These are phyloP conservation scores for Teratosphaeria viscida DNA, from an alignment of 2,329 filamentous ascomycete species.

Conservation along the genomic window DNA sequence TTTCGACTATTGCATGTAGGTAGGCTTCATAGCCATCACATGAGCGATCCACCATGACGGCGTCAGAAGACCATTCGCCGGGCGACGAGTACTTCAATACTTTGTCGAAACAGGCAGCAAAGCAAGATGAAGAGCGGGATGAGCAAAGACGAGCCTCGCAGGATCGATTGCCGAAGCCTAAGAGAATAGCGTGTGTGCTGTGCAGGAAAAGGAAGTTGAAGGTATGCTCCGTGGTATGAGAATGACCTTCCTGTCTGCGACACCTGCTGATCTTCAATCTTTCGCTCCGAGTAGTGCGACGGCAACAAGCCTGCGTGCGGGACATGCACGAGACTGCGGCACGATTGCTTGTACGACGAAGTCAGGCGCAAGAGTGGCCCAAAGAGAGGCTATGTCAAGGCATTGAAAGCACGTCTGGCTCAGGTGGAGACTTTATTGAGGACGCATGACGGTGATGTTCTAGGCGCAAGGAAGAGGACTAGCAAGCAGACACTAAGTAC, in stretches of 20 bases:
- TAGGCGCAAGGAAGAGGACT: not conserved
- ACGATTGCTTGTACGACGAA: slow-evolving; percentile 85
- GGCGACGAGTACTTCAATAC: slow-evolving; percentile 46
- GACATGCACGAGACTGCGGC: slow-evolving; percentile 76
- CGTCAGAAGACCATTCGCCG: slow-evolving; percentile 12
- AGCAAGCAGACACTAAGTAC: slow-evolving; percentile 3
- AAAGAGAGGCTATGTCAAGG: slow-evolving; percentile 89
- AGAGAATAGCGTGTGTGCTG: slow-evolving; percentile 88
- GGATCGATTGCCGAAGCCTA: slow-evolving; percentile 38
- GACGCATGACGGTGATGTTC: slow-evolving; percentile 44
- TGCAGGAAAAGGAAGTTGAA: slow-evolving; percentile 86
- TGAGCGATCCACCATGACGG: slow-evolving; percentile 10
- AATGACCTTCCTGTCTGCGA: not conserved
- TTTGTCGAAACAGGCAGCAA: slow-evolving; percentile 36
- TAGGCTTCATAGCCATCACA: not conserved
- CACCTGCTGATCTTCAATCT: not conserved
- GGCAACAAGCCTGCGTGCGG: slow-evolving; percentile 74
- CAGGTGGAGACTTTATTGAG: slow-evolving; percentile 89
- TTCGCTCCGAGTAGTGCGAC: slow-evolving; percentile 48
- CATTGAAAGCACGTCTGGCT: slow-evolving; percentile 71
- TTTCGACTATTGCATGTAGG: not conserved
- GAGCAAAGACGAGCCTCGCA: slow-evolving; percentile 48
- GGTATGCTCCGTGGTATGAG: not conserved
- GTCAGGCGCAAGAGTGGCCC: slow-evolving; percentile 88
- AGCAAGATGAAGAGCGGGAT: slow-evolving; percentile 28